Evolutionary conservation across 768 basidiomycete species (phyloP).

Genomic region (Naganishia onofrii): DNA sequence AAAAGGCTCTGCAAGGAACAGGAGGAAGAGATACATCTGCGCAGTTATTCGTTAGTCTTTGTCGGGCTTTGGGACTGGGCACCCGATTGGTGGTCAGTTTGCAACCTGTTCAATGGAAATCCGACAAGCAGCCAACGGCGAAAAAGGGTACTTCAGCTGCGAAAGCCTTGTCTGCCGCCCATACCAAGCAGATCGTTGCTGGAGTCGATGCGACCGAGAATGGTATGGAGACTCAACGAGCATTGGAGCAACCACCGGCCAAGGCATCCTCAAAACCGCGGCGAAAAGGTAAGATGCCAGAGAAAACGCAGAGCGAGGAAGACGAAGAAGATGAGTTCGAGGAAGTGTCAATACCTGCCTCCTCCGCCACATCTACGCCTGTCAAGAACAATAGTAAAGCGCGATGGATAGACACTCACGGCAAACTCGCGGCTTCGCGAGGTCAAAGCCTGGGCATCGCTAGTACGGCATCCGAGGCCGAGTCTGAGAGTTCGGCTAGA

Average conservation of each 20-base stretch:
- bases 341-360: constrained; percentile 44
- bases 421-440: constrained; percentile 19
- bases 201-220: constrained; percentile 7
- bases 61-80: constrained; percentile 80
- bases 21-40: constrained; percentile 84
- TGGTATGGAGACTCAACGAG: not conserved
- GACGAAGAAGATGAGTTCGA: constrained; percentile 45
- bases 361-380: constrained; percentile 23
- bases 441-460: constrained; percentile 9
- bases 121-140: constrained; percentile 44
- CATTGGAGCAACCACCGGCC: not conserved
- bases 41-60: constrained; percentile 85
- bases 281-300: constrained; percentile 37
- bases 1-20: constrained; percentile 73
- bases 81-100: constrained; percentile 83
- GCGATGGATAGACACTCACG: constrained; percentile 4
- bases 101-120: constrained; percentile 89
- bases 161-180: not conserved
- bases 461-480: constrained; percentile 20
- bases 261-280: constrained; percentile 10
- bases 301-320: constrained; percentile 36
- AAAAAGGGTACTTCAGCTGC: constrained; percentile 34
- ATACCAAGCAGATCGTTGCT: constrained; percentile 34
- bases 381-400: not conserved
- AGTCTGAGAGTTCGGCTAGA: constrained; percentile 14